Base-by-base conservation (phyloP, 257 asterid genomes). In the Capsicum pubescens region DNA sequence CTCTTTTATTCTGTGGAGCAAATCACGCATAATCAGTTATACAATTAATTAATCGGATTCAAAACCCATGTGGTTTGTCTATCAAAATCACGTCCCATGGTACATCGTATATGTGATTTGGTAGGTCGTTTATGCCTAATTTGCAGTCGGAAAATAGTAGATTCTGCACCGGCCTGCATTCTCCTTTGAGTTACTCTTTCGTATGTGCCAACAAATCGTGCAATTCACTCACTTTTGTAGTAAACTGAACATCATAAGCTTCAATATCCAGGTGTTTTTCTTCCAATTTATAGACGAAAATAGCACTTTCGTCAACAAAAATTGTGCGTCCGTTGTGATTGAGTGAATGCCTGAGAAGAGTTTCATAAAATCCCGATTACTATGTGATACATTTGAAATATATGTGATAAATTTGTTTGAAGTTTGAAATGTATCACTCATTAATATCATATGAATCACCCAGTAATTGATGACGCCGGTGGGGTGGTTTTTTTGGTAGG, bases 21-120 rank as follows among this genome's bases (percentile, higher is more conserved):
- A 26, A 26, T 26, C 32, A 26, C 32, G 32, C 32, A 26, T 26
- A 0, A 26, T 26, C 32, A 26, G 32, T 26, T 26, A 26, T 26
- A 26, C 32, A 26, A 26, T 26, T 1, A 26, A 26, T 26, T 26
- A 26, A 26, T 26, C 32, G 32, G 32, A 26, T 26, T 26, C 32
- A 83, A 50, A 64, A 91, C 60, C 99, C 99, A 1, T 87, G 83
- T n/a, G 99, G 99, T 1, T 97, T 97, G 59, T 95, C 98, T 0
- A 95, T 14, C 0, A 95, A 42, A 14, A 95, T 94, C 60, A 92
- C 87, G 72, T 95, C 98, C 98, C 99, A 95, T 1, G 94, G 86
- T 19, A 94, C 93, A 86, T 95, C 99, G 94, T 95, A 95, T 19
- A 95, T 56, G 90, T 95, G 90, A 86, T 95, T 95, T 0, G 99